Conservation (phyloP, 345 rosid species). For the Psidium friedrichsthalianum region DNA sequence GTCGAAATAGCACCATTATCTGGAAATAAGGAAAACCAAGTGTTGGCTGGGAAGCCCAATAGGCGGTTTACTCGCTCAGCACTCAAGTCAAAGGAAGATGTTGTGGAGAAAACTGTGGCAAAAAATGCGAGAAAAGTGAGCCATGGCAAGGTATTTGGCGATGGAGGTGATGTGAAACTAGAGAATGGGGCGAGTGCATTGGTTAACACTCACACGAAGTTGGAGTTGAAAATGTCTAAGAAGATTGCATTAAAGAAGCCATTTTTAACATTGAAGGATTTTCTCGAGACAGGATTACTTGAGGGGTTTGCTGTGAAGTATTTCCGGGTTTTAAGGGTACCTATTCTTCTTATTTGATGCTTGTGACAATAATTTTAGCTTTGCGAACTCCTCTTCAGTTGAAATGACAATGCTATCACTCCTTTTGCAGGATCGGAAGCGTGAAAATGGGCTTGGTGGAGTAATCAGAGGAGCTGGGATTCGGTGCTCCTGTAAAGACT, state of each 20-base stretch:
- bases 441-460: constrained; percentile 41
- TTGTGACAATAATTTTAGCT: neutral
- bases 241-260: constrained; percentile 28
- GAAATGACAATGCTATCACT: neutral
- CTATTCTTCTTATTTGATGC: neutral
- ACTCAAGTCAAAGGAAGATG: constrained; percentile 23
- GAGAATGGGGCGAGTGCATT: constrained; percentile 8
- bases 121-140: neutral
- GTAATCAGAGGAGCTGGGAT: constrained; percentile 50
- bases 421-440: constrained; percentile 11
- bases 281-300: constrained; percentile 63
- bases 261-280: constrained; percentile 49
- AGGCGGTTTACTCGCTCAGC: constrained; percentile 51
- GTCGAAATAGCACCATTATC: neutral
- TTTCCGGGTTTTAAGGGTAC: constrained; percentile 58
- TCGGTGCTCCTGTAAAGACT: constrained; percentile 57
- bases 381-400: neutral
- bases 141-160: neutral
- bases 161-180: constrained; percentile 4
- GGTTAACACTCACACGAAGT: constrained; percentile 11
- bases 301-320: constrained; percentile 66
- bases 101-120: neutral
- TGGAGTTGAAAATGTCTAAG: constrained; percentile 24
- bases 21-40: constrained; percentile 1
- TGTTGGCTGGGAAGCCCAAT: constrained; percentile 10